Evolutionary conservation across 2,329 filamentous ascomycete genomes (phyloP), one percentile per base, ranked within the genome.

Genomic region (Neonectria neomacrospora): DNA sequence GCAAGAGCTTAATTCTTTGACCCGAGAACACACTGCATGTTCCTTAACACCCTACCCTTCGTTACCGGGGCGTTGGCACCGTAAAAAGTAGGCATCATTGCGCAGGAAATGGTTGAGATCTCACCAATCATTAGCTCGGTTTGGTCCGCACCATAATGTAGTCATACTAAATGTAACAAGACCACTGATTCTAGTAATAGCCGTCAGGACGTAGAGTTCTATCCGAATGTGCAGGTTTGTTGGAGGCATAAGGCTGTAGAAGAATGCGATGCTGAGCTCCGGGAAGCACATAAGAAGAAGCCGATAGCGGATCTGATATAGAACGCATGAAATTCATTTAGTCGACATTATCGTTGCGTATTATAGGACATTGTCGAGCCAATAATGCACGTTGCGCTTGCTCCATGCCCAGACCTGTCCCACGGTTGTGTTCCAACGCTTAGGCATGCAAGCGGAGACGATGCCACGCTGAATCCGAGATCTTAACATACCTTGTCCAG

Each of bases 281-380:
- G 69, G 68, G n/a, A 73, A 63, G 52, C 68, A 72, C 16, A 73
- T 67, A 73, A 73, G 30, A 73, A 67, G 54, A 71, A 73, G 39
- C 67, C 71, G 1, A 62, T 64, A 3, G 69, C 63, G 20, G 71
- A 73, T 34, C 63, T 44, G 11, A 66, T 60, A 60, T 69, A 23
- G 3, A 37, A 37, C 16, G 7, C 14, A 37, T 16, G 5, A 7
- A 37, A 5, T n/a, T 7, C 12, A 7, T n/a, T 37, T 37, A 37
- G 34, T 5, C 14, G n/a, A 37, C 34, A 7, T 22, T 44, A 44
- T 44, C 5, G 6, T 5, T 6, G 5, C 14, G 3, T 44, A 12
- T 22, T 14, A 44, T 22, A 44, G 20, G 41, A 10, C 5, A 2
- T 3, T 6, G 23, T 26, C 23, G 23, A 6, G 23, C 23, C 23